phyloP scores from a whole-genome alignment of 2,329 filamentous ascomycete species.

The Colletotrichum chrysophilum region DNA sequence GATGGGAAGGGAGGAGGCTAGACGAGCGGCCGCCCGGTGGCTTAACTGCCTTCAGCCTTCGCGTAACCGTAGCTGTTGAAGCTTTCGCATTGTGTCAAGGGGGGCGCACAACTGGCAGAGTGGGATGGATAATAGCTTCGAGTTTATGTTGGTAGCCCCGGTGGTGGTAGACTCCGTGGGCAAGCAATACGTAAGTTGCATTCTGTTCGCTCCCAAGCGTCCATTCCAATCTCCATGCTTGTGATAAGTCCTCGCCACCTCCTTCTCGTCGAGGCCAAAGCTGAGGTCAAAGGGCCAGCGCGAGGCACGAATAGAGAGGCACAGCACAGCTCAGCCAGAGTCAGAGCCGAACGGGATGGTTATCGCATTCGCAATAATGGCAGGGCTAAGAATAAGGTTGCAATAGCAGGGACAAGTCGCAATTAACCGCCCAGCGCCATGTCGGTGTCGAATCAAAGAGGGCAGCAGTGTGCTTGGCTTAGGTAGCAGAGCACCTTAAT shows the following conservation, averaged over 20 bases:
- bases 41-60: slow-evolving; percentile 13
- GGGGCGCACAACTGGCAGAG: background rate
- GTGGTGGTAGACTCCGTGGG: background rate
- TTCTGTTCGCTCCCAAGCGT: background rate
- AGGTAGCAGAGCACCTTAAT: background rate
- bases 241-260: background rate
- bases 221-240: background rate
- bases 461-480: background rate
- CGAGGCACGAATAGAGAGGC: background rate
- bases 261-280: background rate
- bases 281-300: background rate
- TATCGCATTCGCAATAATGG: background rate
- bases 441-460: background rate
- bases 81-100: background rate
- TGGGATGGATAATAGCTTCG: background rate
- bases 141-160: background rate
- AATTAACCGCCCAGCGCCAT: slow-evolving; percentile 6
- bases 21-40: slow-evolving; percentile 13
- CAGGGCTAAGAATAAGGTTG: slow-evolving; percentile 18
- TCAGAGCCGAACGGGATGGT: background rate
- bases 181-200: background rate
- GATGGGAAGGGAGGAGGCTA: background rate
- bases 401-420: background rate
- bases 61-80: background rate
- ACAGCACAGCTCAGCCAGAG: background rate